Base-by-base conservation (phyloP, 176 grass and related monocot species). In the Lolium perenne region DNA sequence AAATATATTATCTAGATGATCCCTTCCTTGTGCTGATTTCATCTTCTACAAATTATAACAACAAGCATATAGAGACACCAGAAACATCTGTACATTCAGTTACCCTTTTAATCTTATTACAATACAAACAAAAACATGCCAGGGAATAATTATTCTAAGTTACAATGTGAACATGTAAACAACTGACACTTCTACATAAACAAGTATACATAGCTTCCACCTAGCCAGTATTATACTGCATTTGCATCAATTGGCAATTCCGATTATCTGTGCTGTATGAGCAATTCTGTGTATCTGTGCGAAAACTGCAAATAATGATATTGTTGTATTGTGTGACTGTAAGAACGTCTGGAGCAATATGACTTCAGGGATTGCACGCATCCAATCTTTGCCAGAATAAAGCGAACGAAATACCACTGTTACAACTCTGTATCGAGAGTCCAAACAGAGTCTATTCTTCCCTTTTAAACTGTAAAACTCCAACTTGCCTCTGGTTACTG, bases 381-480 rank as follows among this genome's bases (percentile, higher is more conserved):
- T 68, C 74, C 23, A 38, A 74, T 80, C 78, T 80, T 87, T 74
- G 48, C 74, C 80, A 57, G 56, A 87, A 83, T 80, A 83, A 77
- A 38, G 35, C 55, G 26, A 91, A 61, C 68, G 76, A 91, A 84
- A 75, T 2, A 76, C 71, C 75, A 71, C 16, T 22, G n/a, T 49
- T 49, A 4, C 63, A 84, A 45, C 40, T 57, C 35, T 6, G 22
- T 21, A 54, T 26, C 5, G 11, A 47, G 45, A 62, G 18, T 76
- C 70, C n/a, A 56, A 72, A 55, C 17, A n/a, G 32, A 81, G 68
- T 81, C 72, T 91, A 91, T 71, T 97, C 74, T 80, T 97, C 94
- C 51, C 91, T 88, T 88, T 97, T 97, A 76, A 97, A 93, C n/a
- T 97, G 92, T 86, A 97, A 81, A 59, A 90, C 50, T 38, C 26